These are phyloP conservation scores for Ophiostoma quercus DNA, from an alignment of 2,329 filamentous ascomycete genomes.

Conservation along the genomic window DNA sequence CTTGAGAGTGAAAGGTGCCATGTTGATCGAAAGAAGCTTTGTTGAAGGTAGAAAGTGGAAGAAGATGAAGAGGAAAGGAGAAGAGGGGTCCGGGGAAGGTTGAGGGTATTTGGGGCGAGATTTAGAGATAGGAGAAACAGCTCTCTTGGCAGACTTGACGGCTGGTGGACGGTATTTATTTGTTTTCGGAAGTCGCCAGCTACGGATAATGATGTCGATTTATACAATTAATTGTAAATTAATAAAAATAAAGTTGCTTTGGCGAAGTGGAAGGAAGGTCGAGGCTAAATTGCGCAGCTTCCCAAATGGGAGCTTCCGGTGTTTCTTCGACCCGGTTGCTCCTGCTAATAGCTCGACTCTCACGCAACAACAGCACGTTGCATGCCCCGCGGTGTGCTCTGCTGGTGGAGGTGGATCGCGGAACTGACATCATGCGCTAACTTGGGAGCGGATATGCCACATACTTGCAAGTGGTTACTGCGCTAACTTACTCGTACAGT, in stretches of 20 bases:
- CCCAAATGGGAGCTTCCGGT: conserved; percentile 13
- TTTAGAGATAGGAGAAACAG: neutral
- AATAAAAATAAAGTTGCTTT: neutral
- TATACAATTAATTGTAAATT: neutral
- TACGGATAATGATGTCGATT: neutral
- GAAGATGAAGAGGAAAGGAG: neutral
- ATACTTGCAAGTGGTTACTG: neutral
- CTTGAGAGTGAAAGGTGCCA: conserved; percentile 44
- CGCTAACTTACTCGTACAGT: neutral
- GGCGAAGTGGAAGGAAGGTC: neutral
- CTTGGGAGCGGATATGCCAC: neutral
- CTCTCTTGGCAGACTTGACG: neutral
- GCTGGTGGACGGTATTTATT: neutral
- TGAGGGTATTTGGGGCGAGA: neutral
- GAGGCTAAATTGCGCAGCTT: conserved; percentile 15
- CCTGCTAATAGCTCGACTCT: conserved; percentile 7
- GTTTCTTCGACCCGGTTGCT: neutral
- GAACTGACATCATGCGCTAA: conserved; percentile 21
- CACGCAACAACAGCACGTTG: neutral
- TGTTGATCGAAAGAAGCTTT: conserved; percentile 12
- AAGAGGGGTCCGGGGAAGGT: neutral
- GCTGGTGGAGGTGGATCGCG: conserved; percentile 4
- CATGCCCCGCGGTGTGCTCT: conserved; percentile 13
- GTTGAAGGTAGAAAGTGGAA: neutral
- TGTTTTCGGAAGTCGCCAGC: neutral